These are phyloP conservation scores for Podospora pseudoanserina DNA, from an alignment of 495 filamentous ascomycete genomes.

Conservation along the genomic window DNA sequence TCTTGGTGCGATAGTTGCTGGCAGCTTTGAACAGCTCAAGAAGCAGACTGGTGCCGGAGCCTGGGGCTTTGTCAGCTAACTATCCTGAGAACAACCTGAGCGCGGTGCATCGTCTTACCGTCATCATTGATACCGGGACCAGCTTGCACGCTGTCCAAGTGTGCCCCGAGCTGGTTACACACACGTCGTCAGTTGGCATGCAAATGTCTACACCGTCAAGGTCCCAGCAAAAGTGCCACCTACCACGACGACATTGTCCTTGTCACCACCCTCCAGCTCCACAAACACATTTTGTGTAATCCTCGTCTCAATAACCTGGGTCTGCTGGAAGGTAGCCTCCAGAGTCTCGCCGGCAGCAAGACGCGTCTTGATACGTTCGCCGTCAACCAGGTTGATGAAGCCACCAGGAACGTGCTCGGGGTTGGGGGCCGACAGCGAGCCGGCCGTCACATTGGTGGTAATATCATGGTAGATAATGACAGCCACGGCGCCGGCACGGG, in stretches of 20 bases:
- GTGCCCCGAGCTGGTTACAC: conserved; percentile 33
- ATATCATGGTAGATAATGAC: conserved; percentile 41
- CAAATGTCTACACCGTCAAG: background rate
- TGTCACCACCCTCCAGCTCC: conserved; percentile 36
- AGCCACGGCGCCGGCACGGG: conserved; percentile 35
- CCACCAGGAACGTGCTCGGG: conserved; percentile 33
- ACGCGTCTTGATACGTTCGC: conserved; percentile 26
- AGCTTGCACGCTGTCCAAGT: conserved; percentile 45
- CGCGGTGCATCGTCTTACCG: background rate
- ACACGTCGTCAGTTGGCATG: background rate
- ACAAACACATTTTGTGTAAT: conserved; percentile 42
- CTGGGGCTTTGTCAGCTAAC: conserved; percentile 28
- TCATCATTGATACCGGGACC: conserved; percentile 38
- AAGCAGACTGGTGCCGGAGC: conserved; percentile 36
- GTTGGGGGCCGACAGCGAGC: conserved; percentile 36
- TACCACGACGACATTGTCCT: conserved; percentile 35
- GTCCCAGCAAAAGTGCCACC: background rate
- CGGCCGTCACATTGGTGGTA: conserved; percentile 24
- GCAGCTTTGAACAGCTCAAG: conserved; percentile 38
- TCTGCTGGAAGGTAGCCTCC: conserved; percentile 36
- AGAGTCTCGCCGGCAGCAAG: conserved; percentile 32
- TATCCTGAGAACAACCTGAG: background rate
- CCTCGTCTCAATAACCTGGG: conserved; percentile 36
- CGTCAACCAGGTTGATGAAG: conserved; percentile 38
- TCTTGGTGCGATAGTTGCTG: conserved; percentile 32